Base-by-base conservation (phyloP, 768 basidiomycete genomes). In the Mycena polygramma region DNA sequence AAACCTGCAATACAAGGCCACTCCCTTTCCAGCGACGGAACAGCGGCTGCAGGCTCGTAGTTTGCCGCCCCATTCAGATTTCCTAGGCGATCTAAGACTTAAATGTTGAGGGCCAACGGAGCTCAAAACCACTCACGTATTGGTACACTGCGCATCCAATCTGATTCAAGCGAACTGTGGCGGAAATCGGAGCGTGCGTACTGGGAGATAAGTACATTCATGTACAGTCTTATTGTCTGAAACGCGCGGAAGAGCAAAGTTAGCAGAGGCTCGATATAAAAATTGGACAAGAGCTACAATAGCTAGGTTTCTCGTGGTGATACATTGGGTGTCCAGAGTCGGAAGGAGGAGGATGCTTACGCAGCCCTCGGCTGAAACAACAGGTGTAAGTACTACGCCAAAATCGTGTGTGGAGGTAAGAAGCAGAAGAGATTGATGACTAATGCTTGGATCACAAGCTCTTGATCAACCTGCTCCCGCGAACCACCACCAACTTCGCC, bases 1-100 rank as follows among this genome's bases (percentile, higher is more conserved):
- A 24, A 57, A 73, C 72, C 72, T 73, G 69, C 72, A 73, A 70
- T 73, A 73, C 52, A 70, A 43, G 15, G 72, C 69, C 43, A 73
- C 61, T 6, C 52, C 72, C 51, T 73, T 73, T 24, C 72, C 72
- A 58, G 68, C 72, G 30, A 73, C 62, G 17, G 68, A 66, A 39
- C 72, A 73, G 4, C 68, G 65, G 22, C 66, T 63, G 46, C 72
- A 73, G 17, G 72, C 72, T 10, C 72, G 54, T 46, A 73, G 52
- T 48, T 70, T 73, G 8, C 65, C 65, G 13, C 72, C 72, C 39
- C 49, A 70, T 36, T 73, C 72, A 37, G 72, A 57, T 37, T 52
- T 70, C 65, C 68, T 73, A 26, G 30, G n/a, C 3, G 11, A 26
- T 41, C 37, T 60, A 41, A 36, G 53, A n/a, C 46, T 55, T 48